Base-by-base conservation (phyloP, 108 stramenopile species). In the Conticribra weissflogii region DNA sequence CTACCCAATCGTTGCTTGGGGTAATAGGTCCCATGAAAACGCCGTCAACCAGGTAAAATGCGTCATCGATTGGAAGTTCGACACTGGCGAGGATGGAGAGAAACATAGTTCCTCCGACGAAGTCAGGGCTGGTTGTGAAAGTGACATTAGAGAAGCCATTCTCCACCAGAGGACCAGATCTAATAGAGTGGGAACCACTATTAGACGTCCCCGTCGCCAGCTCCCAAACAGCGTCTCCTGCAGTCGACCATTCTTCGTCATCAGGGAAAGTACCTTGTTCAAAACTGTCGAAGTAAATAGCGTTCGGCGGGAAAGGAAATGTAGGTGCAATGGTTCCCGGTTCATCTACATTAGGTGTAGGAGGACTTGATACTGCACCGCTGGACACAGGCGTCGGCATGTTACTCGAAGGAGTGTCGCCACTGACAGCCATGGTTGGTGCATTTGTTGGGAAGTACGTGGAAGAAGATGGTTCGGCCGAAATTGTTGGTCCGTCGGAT, bases 21-120 rank as follows among this genome's bases (percentile, higher is more conserved):
- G 4, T 2, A 30, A 63, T 4, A 28, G 9, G 29, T 8, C 63
- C 49, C 3, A 25, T 25, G n/a, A 25, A 50, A 17, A 29, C 48
- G 7, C 48, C 63, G 31, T 63, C 63, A 32, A 63, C 63, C 5
- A 27, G 30, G 27, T 50, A 48, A n/a, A 44, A 41, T 25, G 49
- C 14, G 49, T 63, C 63, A 50, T 63, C 63, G 41, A 63, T 44
- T 48, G 63, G 63, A 25, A 63, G 34, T 31, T 48, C 41, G 0
- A 45, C 25, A 25, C 63, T 47, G n/a, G 63, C 23, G 7, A 63
- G 31, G 46, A 50, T 23, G 1, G 18, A 45, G 47, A 63, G 21
- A 16, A 49, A 18, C n/a, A 63, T 24, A 8, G 0, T 5, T 48
- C 63, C 63, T 3, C 36, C 25, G 3, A 28, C 41, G 3, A 48